Percentiles rank a stretch among this genome's conserved stretches.
Evolutionary conservation across 2,329 filamentous ascomycete genomes (phyloP).

Genomic region (Colletotrichum karsti): DNA sequence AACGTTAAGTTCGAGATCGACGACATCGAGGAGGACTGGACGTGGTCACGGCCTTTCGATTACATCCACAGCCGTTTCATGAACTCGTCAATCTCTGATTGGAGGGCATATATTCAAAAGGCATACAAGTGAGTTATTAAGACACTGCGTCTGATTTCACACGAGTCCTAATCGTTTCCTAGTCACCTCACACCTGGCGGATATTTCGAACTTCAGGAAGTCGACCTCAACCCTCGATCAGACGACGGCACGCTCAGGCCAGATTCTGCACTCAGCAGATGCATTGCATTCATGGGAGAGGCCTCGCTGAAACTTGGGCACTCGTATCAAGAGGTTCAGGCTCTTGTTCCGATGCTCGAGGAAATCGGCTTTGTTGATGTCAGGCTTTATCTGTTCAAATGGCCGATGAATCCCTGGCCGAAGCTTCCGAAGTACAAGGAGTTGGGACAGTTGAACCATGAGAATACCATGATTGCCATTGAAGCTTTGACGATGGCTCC

Average conservation of each 20-base stretch:
- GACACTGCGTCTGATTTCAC: no score
- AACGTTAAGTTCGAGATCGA: slow-evolving; percentile 49
- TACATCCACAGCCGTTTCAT: not conserved
- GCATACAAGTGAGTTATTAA: no score
- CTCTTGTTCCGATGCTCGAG: not conserved
- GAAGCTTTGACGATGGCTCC: slow-evolving; percentile 44
- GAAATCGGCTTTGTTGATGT: slow-evolving; percentile 32
- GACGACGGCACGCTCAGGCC: no score
- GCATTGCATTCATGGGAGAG: no score
- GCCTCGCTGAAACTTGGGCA: no score
- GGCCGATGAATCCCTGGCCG: slow-evolving; percentile 41
- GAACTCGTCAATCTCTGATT: slow-evolving; percentile 34
- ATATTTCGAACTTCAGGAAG: slow-evolving; percentile 41
- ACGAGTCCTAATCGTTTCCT: no score
- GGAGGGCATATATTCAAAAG: slow-evolving; percentile 1
- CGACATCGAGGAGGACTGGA: slow-evolving; percentile 37
- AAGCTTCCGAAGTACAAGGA: slow-evolving; percentile 37
- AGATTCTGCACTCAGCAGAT: no score
- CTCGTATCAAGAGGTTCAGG: no score
- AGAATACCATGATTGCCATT: slow-evolving; percentile 35
- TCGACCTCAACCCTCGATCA: slow-evolving; percentile 24
- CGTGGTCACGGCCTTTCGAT: slow-evolving; percentile 20
- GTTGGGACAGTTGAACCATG: slow-evolving; percentile 36
- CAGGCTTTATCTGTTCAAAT: slow-evolving; percentile 36
- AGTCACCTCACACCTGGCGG: slow-evolving; percentile 39